These are phyloP conservation scores for Torrubiellomyces zombiae DNA, from an alignment of 2,329 filamentous ascomycete species.

Conservation along the genomic window DNA sequence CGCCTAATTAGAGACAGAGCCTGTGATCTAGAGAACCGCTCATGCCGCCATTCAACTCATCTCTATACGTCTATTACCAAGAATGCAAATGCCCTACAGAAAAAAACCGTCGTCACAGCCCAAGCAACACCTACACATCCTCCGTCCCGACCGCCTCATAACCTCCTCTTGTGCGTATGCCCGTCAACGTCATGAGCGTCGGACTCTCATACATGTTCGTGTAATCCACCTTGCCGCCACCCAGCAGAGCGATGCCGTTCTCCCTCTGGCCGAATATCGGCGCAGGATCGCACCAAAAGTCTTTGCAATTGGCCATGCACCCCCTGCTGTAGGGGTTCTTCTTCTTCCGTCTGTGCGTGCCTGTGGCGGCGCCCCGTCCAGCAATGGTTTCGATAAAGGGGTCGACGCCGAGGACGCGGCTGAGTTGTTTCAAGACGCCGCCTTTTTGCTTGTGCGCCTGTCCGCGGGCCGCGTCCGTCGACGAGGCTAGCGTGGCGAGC, in stretches of 20 bases:
- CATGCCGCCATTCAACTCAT: no score
- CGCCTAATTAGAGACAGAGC: no score
- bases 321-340: conserved; percentile 78
- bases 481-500: conserved; percentile 34
- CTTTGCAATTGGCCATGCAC: conserved; percentile 73
- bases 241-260: conserved; percentile 59
- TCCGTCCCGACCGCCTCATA: conserved; percentile 48
- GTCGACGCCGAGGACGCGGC: conserved; percentile 73
- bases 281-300: conserved; percentile 89
- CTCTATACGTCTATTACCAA: no score
- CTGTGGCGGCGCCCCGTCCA: conserved; percentile 54
- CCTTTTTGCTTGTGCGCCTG: conserved; percentile 38
- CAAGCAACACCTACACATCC: conserved; percentile 23
- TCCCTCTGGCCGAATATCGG: conserved; percentile 63
- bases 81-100: no score
- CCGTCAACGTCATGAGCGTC: conserved; percentile 41
- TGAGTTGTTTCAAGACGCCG: conserved; percentile 64
- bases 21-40: no score
- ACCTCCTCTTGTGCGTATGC: conserved; percentile 31
- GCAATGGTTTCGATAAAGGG: conserved; percentile 88
- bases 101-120: no score
- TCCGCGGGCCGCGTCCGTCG: conserved; percentile 21
- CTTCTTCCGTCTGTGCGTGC: conserved; percentile 35
- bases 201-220: conserved; percentile 80
- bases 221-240: conserved; percentile 71